Evolutionary conservation across 192 early-diverging fungal species (phyloP), one percentile per base, ranked within the genome.

Genomic region (Umbelopsis sp.): DNA sequence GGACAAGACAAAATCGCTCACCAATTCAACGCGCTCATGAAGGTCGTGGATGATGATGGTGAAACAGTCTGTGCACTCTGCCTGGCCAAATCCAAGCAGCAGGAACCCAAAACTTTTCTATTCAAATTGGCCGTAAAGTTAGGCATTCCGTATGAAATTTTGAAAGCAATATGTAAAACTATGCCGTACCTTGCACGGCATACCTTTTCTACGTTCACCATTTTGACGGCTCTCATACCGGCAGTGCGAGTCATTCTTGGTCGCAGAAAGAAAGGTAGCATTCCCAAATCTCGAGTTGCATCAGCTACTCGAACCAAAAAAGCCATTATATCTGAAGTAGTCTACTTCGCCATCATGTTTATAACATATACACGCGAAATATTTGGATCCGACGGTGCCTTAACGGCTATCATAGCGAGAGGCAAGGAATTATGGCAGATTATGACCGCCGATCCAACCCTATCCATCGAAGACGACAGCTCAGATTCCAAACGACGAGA

Each of bases 291-390:
- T 10, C 26, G 31, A 34, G 31, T 34, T 4, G 4, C 31, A 36
- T n/a, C 56, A 0, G 56, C n/a, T 16, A 62, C 4, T 5, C 12
- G 56, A 32, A 62, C 56, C 3, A 62, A 62, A n/a, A 62, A 3
- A 4, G 56, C 56, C 7, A 62, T 62, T n/a, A 34, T 62, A 32
- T 62, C 56, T 34, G 56, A 62, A 62, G 31, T 62, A 17, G 26
- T 62, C 6, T 62, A 62, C 29, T 62, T 62, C 34, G 56, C 56
- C 31, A 62, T 62, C 31, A 32, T 62, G 56, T 22, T 36, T 32
- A 31, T 62, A 20, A 62, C 56, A 2, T 62, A 62, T 32, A 62
- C 56, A 31, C 25, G 31, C 56, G 56, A 62, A n/a, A 62, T 62
- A 36, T 62, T 62, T 34, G 56, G 56, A 34, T 29, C 16, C 3